These are phyloP conservation scores for Blastobotrys elegans DNA, from an alignment of 1,139 yeast genomes.

Conservation along the genomic window DNA sequence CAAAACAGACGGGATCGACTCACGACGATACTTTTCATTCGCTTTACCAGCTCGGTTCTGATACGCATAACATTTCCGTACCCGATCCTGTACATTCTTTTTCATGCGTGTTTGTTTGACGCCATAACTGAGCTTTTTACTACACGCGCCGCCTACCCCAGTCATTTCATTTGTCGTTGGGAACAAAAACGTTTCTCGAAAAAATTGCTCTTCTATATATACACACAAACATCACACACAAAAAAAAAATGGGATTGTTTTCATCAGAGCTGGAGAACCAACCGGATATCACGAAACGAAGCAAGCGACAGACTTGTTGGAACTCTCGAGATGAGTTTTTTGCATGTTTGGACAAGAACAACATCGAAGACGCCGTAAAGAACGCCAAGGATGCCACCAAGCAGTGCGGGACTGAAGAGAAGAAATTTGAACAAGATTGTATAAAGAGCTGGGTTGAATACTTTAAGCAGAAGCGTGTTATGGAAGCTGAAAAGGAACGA, in stretches of 20 bases:
- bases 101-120: background rate
- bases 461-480: conserved; percentile 61
- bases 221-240: no score
- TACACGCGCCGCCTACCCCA: background rate
- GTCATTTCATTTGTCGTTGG: background rate
- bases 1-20: background rate
- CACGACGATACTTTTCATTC: background rate
- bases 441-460: conserved; percentile 63
- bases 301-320: conserved; percentile 60
- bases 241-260: conserved; percentile 16
- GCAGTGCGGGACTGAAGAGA: conserved; percentile 44
- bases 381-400: conserved; percentile 27
- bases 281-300: conserved; percentile 36
- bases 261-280: conserved; percentile 8
- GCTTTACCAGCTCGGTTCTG: background rate
- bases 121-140: background rate
- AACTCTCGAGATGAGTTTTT: conserved; percentile 58
- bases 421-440: conserved; percentile 50
- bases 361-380: conserved; percentile 42
- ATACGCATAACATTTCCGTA: background rate
- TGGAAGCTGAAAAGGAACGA: conserved; percentile 49
- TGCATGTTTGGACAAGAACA: conserved; percentile 51
- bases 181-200: background rate
- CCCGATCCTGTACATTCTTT: background rate
- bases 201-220: no score